A percentile compares a stretch with the other conserved stretches of the same genome.
Evolutionary conservation across 306 rosid genomes (phyloP).

Genomic region (Prunus salicina): DNA sequence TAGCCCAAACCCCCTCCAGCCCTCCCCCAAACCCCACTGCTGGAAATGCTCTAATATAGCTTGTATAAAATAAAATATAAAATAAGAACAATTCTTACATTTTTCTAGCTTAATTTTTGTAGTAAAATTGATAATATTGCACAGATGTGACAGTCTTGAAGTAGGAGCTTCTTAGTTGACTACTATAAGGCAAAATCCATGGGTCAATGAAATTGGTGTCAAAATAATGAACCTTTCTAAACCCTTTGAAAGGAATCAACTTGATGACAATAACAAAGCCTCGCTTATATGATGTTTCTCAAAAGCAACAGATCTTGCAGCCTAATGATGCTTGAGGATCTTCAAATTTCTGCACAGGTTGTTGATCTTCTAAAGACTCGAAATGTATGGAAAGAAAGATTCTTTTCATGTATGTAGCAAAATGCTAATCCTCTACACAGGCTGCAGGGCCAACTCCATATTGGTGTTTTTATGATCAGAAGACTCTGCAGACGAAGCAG

Average conservation of each 20-base stretch:
- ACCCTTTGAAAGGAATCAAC: not conserved
- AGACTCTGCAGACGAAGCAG: conserved; percentile 27
- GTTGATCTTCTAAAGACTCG: not conserved
- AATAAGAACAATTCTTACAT: not conserved
- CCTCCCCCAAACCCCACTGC: too few relatives aligned
- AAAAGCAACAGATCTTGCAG: not conserved
- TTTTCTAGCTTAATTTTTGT: not conserved
- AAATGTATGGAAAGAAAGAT: not conserved
- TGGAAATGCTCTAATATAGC: too few relatives aligned
- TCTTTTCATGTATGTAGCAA: not conserved
- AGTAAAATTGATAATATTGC: not conserved
- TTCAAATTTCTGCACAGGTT: conserved; percentile 1
- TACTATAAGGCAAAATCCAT: not conserved
- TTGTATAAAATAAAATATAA: too few relatives aligned
- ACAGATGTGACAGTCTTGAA: not conserved
- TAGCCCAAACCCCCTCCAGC: too few relatives aligned
- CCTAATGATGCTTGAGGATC: not conserved
- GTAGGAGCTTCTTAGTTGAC: not conserved
- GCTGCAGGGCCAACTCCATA: conserved; percentile 40
- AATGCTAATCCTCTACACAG: conserved; percentile 25
- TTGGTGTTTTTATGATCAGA: conserved; percentile 4
- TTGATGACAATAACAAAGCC: not conserved
- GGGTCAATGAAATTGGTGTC: not conserved
- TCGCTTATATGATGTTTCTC: not conserved
- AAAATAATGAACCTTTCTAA: not conserved